phyloP scores from a whole-genome alignment of 1,284 basidiomycete species.

The Ustilago esculenta region DNA sequence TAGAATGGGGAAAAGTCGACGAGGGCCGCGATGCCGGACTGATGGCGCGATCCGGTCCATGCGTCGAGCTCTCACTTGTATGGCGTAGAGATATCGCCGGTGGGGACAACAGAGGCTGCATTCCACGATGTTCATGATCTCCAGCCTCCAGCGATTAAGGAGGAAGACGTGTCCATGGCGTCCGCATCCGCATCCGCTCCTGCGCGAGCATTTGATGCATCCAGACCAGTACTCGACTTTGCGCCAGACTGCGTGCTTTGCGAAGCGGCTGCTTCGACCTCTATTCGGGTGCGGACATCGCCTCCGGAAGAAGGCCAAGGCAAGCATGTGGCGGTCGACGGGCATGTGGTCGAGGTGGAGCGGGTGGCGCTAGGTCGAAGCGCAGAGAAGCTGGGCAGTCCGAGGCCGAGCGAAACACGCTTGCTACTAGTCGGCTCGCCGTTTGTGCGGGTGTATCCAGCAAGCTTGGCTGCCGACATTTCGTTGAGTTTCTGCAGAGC shows the following conservation, averaged over 20 bases:
- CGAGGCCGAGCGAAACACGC: slow-evolving; percentile 34
- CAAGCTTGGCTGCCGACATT: slow-evolving; percentile 42
- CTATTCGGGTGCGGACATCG: too few relatives aligned
- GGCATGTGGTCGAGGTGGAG: slow-evolving; percentile 8
- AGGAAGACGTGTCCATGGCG: slow-evolving; percentile 4
- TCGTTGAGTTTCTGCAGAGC: slow-evolving; percentile 43
- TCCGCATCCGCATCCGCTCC: neutral
- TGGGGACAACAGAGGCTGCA: slow-evolving; percentile 1
- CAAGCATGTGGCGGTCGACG: neutral
- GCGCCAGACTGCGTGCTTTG: neutral
- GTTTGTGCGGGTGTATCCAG: slow-evolving; percentile 6
- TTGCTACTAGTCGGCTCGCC: slow-evolving; percentile 12
- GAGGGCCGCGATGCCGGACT: too few relatives aligned
- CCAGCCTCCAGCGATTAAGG: slow-evolving; percentile 24
- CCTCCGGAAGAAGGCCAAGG: too few relatives aligned
- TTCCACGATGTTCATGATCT: slow-evolving; percentile 38
- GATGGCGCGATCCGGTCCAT: too few relatives aligned
- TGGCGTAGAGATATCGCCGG: slow-evolving; percentile 1
- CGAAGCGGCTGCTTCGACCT: neutral
- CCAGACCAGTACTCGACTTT: neutral
- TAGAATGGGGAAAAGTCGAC: too few relatives aligned
- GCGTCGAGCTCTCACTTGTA: slow-evolving; percentile 9
- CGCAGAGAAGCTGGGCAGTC: slow-evolving; percentile 33
- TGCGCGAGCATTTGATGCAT: neutral
- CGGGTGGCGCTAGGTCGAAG: slow-evolving; percentile 19